Percentiles rank a stretch among this genome's conserved stretches.
Evolutionary conservation across 2,329 filamentous ascomycete genomes (phyloP).

Genomic region (Samsoniella hepiali): DNA sequence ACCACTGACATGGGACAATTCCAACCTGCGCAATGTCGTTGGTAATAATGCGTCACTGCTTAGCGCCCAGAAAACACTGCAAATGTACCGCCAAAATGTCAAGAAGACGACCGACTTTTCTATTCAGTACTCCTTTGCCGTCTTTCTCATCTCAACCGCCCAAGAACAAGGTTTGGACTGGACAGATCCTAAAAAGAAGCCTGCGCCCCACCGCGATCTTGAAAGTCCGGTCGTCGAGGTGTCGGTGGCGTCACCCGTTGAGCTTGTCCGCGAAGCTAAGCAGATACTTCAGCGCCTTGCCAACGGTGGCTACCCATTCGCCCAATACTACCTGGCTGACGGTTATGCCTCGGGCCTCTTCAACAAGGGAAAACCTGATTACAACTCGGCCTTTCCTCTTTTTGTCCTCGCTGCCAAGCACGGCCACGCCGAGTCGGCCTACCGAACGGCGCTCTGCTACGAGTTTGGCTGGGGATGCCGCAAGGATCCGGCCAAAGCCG

Average conservation of each 20-base stretch:
- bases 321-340: constrained; percentile 95
- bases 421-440: constrained; percentile 93
- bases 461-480: constrained; percentile 97
- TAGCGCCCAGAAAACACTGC: constrained; percentile 87
- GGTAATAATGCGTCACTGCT: constrained; percentile 89
- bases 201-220: constrained; percentile 45
- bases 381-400: constrained; percentile 85
- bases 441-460: constrained; percentile 90
- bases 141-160: constrained; percentile 88
- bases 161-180: constrained; percentile 67
- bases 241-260: constrained; percentile 53
- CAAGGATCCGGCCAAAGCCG: constrained; percentile 84
- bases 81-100: constrained; percentile 96
- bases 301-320: constrained; percentile 89
- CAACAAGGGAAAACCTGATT: constrained; percentile 89
- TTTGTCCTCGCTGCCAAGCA: constrained; percentile 95
- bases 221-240: constrained; percentile 46
- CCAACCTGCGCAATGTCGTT: constrained; percentile 71
- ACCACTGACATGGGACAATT: constrained; percentile 73
- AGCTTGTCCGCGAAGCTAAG: constrained; percentile 81
- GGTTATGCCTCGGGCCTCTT: constrained; percentile 93
- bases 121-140: constrained; percentile 93
- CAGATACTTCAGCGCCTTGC: constrained; percentile 82
- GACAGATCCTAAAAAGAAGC: constrained; percentile 44
- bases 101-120: constrained; percentile 92